Base-by-base conservation (phyloP, 805 yeast genomes). In the Wickerhamomyces alni region DNA sequence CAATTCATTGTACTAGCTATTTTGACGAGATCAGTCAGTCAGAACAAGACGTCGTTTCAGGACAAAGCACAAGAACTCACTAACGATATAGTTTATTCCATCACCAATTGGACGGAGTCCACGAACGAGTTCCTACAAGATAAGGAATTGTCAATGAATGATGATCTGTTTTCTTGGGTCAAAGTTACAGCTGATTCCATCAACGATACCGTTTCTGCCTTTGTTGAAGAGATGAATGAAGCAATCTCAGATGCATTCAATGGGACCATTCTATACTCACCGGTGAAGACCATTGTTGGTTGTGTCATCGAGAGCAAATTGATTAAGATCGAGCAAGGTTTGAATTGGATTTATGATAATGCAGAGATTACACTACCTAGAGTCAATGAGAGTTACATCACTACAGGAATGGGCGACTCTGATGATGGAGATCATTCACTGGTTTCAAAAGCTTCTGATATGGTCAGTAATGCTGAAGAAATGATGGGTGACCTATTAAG, bases 281-380 rank as follows among this genome's bases (percentile, higher is more conserved):
- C 94, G 0, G 68, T 87, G 34, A 69, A 71, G 22, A 70, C 81
- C 0, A 77, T 87, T 0, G 83, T 89, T 4, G 77, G 80, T 25
- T 91, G 99, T 63, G 75, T 86, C 3, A 67, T 93, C 29, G 91
- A 86, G 15, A 67, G 82, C 36, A 93, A 91, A 51, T 58, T 91
- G 7, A 68, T 67, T 12, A 67, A 72, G 17, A 65, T 87, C 3
- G 84, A 84, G 46, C 55, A 73, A 24, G 98, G 94, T 0, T 61
- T 89, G 39, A 72, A 80, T 2, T 93, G 97, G 97, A 63, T 88
- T 2, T 68, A 81, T 48, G 65, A 80, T 27, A 67, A 84, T 45
- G 68, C 88, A 3, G 67, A 75, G 13, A 60, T 88, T 2, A 47
- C 63, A 1, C 54, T 87, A 1, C 95, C 95, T 0, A 50, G 66